Percentiles rank a stretch among this genome's conserved stretches.
Conservation (phyloP, 805 yeast species). For the Jamesozyma rosinii region DNA sequence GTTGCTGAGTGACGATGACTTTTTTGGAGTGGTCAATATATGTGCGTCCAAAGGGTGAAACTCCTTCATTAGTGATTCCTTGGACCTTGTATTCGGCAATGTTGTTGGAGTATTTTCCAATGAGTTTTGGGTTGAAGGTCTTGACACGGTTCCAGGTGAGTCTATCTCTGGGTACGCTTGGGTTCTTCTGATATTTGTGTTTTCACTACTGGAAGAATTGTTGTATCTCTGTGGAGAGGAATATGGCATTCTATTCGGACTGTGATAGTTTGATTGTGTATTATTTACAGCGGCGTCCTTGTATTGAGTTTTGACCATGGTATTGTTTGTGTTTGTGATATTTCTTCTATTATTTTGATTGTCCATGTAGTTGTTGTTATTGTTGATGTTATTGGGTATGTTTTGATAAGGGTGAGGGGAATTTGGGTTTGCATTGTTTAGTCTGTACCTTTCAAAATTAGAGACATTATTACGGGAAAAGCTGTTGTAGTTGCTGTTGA, state of each 20-base stretch:
- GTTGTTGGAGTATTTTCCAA: neutral
- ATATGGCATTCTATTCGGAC: neutral
- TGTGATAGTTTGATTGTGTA: neutral
- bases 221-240: neutral
- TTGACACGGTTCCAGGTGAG: neutral
- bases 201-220: neutral
- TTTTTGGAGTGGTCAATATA: conserved; percentile 1
- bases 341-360: neutral
- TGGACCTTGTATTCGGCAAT: neutral
- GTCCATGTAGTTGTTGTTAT: neutral
- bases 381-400: neutral
- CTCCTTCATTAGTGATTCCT: neutral
- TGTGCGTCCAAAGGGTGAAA: neutral
- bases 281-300: neutral
- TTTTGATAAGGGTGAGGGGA: neutral
- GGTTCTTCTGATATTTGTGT: neutral
- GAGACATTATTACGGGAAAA: neutral
- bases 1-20: neutral
- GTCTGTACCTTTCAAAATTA: conserved; percentile 5
- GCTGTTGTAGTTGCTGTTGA: no score
- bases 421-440: conserved; percentile 1
- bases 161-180: neutral
- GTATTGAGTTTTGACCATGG: neutral
- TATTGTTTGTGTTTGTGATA: neutral
- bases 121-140: neutral